Base-by-base conservation (phyloP, 2,329 filamentous ascomycete genomes). In the Cladosporium sp. region DNA sequence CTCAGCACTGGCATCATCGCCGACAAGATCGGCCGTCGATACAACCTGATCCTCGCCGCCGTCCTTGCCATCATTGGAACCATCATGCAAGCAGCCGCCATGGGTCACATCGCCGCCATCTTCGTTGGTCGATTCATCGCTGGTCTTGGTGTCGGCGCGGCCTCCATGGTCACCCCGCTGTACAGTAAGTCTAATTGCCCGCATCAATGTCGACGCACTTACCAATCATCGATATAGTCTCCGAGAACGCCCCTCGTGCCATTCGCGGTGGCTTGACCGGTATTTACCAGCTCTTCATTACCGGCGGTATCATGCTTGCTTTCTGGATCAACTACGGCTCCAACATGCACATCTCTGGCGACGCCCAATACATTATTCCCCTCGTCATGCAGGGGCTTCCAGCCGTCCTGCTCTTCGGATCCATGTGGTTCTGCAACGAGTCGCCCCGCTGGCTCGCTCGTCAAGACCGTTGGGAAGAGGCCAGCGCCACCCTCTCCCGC, bases 401-500 rank as follows among this genome's bases (percentile, higher is more conserved):
- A 0, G 83, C 84, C 1, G 58, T 81, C 4, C 68, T 84, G 19
- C 73, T 88, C 11, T 71, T 84, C 31, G 32, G 72, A 13, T 80
- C 81, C 58, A 85, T 88, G 76, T 63, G 79, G 1, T 66, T 84
- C 46, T 84, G 82, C 62, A 61, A 64, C 33, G 57, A 61, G 44
- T 55, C 54, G 11, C 84, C 84, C 11, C 77, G 85, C 58, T 87
- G 81, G 79, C 77, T 85, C 19, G 85, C 84, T 19, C 80, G 82
- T 59, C 76, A 81, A 60, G 83, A 86, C 60, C 77, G 83, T 57
- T 86, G 83, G 83, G 84, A 87, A 55, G 73, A 83, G 38, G 81
- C 84, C 1, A 78, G 76, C 3, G 55, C 54, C 0, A 77, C 82
- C 14, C 74, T 89, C 6, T 73, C 77, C 16, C 72, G 68, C 35